phyloP scores from a whole-genome alignment of 768 basidiomycete species.

The Hygrocybe coccinea region DNA sequence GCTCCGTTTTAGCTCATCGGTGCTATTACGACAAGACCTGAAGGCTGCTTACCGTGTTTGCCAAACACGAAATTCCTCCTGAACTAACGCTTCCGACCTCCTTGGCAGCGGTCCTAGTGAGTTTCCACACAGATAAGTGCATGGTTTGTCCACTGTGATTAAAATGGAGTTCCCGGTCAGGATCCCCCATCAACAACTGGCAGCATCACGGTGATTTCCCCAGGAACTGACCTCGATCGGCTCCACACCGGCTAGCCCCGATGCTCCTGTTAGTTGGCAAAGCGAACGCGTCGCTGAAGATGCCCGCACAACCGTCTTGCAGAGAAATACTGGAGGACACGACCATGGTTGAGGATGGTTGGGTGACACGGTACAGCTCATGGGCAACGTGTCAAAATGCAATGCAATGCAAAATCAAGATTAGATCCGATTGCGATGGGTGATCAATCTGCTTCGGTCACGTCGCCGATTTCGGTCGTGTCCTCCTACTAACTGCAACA shows the following conservation, averaged over 20 bases:
- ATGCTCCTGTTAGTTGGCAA: constrained; percentile 52
- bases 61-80: constrained; percentile 86
- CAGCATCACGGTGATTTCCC: neutral
- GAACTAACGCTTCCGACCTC: constrained; percentile 62
- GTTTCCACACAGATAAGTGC: constrained; percentile 92
- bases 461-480: neutral
- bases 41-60: constrained; percentile 49
- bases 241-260: constrained; percentile 36
- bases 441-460: neutral
- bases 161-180: constrained; percentile 11
- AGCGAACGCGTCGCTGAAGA: constrained; percentile 51
- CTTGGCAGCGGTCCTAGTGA: constrained; percentile 83
- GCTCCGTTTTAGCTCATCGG: neutral
- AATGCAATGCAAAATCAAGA: constrained; percentile 3
- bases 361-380: neutral
- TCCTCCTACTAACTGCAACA: constrained; percentile 6
- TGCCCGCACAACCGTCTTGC: constrained; percentile 15
- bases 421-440: constrained; percentile 8
- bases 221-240: constrained; percentile 33
- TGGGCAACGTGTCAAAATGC: neutral
- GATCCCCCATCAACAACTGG: neutral
- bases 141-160: constrained; percentile 36
- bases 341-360: neutral
- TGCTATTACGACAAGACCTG: neutral
- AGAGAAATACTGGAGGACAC: neutral